Evolutionary conservation across 2,329 filamentous ascomycete genomes (phyloP), one percentile per base, ranked within the genome.

Genomic region (Sporothrix phasma): DNA sequence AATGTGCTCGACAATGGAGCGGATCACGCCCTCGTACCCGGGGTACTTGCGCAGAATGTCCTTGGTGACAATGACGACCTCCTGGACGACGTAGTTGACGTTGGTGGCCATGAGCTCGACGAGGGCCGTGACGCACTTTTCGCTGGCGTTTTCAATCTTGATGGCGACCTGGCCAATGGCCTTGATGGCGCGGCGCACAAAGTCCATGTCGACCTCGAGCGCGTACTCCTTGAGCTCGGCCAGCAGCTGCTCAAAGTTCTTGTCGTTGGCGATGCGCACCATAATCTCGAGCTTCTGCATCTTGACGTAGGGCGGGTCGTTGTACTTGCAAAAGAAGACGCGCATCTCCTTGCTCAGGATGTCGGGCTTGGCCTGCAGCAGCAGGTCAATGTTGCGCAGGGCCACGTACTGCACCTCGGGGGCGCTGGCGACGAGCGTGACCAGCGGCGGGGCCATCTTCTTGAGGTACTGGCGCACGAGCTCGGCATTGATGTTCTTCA

Each of bases 301-400:
- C 76, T 99, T 99, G 71, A 99, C 87, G 74, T 99, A 99, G 24
- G 92, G 92, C 1, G 94, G 93, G 70, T 99, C 94, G 74, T 97
- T 97, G 79, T 99, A 99, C 78, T 99, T 99, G 87, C 94, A 99
- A 79, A 99, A 99, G 79, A 99, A 99, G 8, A 99, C 94, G 51
- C 94, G 86, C 72, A 99, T 86, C 76, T 99, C 94, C 76, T 97
- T 97, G 81, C 90, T 96, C 10, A 99, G 82, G 64, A 99, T 97
- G 69, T 96, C 92, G 11, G 94, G 92, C 75, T 97, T 93, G 70
- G 95, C 94, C 75, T 99, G 94, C 29, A 99, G 82, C 5, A 99
- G 81, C 39, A 99, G 84, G 70, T 99, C 94, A 72, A 99, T 99
- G 75, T 99, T 99, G 68, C 93, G 83, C 59, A 99, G 79, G 15